Percentiles rank a stretch among this genome's conserved stretches.
These are phyloP conservation scores for Murraya koenigii DNA, from an alignment of 345 rosid genomes.

Conservation along the genomic window DNA sequence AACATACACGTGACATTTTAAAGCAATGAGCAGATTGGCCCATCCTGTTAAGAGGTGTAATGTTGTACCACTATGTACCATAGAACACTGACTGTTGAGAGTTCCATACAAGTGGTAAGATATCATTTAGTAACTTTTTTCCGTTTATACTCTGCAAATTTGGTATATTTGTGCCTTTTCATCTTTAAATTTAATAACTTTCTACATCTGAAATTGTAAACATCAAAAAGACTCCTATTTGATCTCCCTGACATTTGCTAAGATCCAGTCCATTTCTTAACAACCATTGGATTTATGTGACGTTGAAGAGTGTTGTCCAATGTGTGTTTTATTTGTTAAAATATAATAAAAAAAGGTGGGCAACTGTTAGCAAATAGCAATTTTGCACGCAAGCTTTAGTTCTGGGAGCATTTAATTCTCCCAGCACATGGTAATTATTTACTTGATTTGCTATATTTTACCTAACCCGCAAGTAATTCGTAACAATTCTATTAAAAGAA, in stretches of 20 bases:
- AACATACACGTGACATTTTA: conserved; percentile 24
- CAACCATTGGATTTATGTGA: no score
- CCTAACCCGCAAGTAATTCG: not conserved
- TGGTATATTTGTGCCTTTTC: not conserved
- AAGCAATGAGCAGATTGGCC: conserved; percentile 33
- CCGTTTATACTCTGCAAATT: not conserved
- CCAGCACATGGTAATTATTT: no score
- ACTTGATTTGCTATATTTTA: no score
- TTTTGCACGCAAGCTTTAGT: no score
- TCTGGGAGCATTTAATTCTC: no score
- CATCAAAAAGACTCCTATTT: no score
- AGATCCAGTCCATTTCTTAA: no score
- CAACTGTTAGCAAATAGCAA: no score
- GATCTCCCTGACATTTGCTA: no score
- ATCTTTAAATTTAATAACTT: not conserved
- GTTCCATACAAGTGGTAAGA: not conserved
- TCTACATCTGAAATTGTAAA: not conserved
- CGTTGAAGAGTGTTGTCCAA: no score
- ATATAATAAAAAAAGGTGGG: no score
- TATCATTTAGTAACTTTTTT: not conserved
- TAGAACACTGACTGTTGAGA: not conserved
- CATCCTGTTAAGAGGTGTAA: conserved; percentile 15
- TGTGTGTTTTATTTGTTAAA: no score
- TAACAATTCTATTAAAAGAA: not conserved
- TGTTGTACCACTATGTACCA: not conserved